phyloP scores from a whole-genome alignment of 1,284 basidiomycete species.

The Irpex lacteus region DNA sequence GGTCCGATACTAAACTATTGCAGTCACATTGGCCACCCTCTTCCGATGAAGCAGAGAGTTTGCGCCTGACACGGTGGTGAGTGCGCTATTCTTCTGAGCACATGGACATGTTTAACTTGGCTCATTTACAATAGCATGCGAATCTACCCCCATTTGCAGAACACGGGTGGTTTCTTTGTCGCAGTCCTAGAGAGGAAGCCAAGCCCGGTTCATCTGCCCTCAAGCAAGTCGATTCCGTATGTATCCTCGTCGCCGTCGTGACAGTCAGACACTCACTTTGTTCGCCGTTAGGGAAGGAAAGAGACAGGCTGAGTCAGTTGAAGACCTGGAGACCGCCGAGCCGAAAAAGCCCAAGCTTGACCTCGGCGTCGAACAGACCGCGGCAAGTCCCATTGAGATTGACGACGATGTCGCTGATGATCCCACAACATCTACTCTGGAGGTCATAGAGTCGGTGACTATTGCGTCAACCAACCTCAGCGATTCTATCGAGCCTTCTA shows the following conservation, averaged over 20 bases:
- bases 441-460: constrained; percentile 7
- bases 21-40: constrained; percentile 79
- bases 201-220: constrained; percentile 7
- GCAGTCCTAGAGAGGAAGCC: constrained; percentile 72
- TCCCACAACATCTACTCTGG: constrained; percentile 15
- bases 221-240: background rate
- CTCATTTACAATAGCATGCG: constrained; percentile 55
- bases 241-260: constrained; percentile 23
- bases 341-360: constrained; percentile 48
- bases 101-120: background rate
- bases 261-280: background rate
- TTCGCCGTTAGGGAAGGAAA: constrained; percentile 39
- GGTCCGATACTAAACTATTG: constrained; percentile 56
- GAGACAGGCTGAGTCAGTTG: constrained; percentile 40
- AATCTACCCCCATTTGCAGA: constrained; percentile 93
- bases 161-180: constrained; percentile 98
- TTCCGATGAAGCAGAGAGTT: constrained; percentile 46
- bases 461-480: constrained; percentile 1
- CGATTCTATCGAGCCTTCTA: constrained; percentile 16
- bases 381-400: constrained; percentile 14
- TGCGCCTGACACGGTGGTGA: constrained; percentile 73
- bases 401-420: constrained; percentile 18
- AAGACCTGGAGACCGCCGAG: constrained; percentile 37
- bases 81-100: constrained; percentile 21
- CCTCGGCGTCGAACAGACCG: constrained; percentile 16